A percentile compares a stretch with the other conserved stretches of the same genome.
Conservation (phyloP, 139 green algal species). For the Chlorella vulgaris region DNA sequence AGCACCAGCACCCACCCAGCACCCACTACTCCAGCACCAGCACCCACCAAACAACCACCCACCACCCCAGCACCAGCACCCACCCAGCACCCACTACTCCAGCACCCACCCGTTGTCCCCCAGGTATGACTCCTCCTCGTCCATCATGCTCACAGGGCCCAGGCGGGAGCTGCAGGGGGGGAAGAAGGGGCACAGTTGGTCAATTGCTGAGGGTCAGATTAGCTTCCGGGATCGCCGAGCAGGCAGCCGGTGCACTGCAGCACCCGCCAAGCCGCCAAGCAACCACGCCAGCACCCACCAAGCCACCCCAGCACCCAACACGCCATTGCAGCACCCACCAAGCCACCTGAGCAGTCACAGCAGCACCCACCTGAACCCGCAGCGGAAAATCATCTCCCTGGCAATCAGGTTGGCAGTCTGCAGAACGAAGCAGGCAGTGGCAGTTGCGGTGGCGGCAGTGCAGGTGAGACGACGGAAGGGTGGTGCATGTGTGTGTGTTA, state of each 20-base stretch:
- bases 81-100: neutral
- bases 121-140: slow-evolving; percentile 58
- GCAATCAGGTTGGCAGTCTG: slow-evolving; percentile 82
- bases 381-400: slow-evolving; percentile 86
- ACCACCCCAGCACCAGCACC: too few relatives aligned
- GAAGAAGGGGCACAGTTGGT: neutral
- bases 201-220: too few relatives aligned
- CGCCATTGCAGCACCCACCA: neutral
- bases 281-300: neutral
- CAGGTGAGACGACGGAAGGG: neutral
- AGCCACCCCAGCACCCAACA: neutral
- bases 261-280: too few relatives aligned
- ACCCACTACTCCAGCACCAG: too few relatives aligned
- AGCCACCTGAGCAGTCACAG: neutral
- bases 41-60: too few relatives aligned
- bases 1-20: too few relatives aligned
- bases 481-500: neutral
- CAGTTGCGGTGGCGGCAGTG: neutral
- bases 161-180: slow-evolving; percentile 50
- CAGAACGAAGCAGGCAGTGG: slow-evolving; percentile 20
- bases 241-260: neutral
- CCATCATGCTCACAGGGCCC: slow-evolving; percentile 80
- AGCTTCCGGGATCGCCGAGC: neutral
- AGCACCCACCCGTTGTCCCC: slow-evolving; percentile 2
- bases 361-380: slow-evolving; percentile 63